phyloP scores from a whole-genome alignment of 768 basidiomycete genomes.

The Mrakia gelida region DNA sequence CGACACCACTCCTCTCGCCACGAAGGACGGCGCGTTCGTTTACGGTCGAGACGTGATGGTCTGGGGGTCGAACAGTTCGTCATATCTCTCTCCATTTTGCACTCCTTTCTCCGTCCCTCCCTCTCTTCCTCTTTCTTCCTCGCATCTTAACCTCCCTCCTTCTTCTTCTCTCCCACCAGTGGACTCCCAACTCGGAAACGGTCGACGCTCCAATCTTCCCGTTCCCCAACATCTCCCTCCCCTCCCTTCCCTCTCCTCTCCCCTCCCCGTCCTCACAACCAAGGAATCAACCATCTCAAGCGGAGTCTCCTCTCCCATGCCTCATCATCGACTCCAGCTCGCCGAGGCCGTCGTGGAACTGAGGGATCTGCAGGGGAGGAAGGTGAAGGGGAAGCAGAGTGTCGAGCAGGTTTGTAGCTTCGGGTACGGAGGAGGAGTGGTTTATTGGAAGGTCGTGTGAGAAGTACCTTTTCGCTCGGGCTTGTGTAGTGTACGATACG shows the following conservation, averaged over 20 bases:
- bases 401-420: constrained; percentile 45
- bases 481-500: no score
- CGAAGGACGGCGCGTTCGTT: constrained; percentile 22
- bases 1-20: constrained; percentile 35
- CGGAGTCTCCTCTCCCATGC: constrained; percentile 43
- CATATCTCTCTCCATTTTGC: no score
- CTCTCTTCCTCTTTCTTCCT: background rate
- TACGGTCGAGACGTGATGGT: constrained; percentile 46
- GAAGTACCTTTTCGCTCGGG: background rate
- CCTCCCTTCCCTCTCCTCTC: constrained; percentile 34
- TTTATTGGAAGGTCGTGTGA: constrained; percentile 46
- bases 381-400: constrained; percentile 39
- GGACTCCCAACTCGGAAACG: constrained; percentile 47
- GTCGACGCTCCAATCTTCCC: constrained; percentile 46
- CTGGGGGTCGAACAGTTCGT: constrained; percentile 44
- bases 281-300: constrained; percentile 1
- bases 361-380: constrained; percentile 39
- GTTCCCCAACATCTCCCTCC: constrained; percentile 48
- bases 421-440: constrained; percentile 44
- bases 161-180: constrained; percentile 26
- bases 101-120: background rate
- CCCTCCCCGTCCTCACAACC: constrained; percentile 31
- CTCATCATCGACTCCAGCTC: constrained; percentile 46
- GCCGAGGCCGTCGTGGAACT: constrained; percentile 39
- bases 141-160: background rate